Evolutionary conservation across 2,329 filamentous ascomycete species (phyloP).

Genomic region (Colletotrichum nymphaeae): DNA sequence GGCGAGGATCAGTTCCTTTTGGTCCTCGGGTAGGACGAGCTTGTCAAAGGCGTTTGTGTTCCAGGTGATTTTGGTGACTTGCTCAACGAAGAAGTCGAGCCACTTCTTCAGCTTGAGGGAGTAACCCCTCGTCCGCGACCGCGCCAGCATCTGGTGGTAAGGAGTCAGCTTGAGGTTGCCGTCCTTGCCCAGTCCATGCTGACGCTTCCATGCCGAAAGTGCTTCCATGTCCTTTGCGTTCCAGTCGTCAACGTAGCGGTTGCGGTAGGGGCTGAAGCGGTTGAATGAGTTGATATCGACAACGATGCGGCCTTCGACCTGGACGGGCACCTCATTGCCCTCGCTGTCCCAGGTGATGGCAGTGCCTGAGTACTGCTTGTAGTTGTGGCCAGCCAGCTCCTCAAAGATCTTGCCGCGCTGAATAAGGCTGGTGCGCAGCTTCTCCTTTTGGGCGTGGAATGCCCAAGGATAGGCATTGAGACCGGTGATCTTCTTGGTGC

Average conservation of each 20-base stretch:
- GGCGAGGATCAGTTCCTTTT: conserved; percentile 63
- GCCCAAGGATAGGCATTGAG: conserved; percentile 57
- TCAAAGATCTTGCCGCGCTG: conserved; percentile 58
- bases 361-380: conserved; percentile 57
- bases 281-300: conserved; percentile 52
- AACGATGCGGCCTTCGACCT: conserved; percentile 50
- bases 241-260: conserved; percentile 45
- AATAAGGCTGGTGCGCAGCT: conserved; percentile 47
- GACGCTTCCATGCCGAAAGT: conserved; percentile 41
- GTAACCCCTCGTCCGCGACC: conserved; percentile 56
- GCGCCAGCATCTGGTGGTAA: conserved; percentile 47
- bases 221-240: conserved; percentile 45
- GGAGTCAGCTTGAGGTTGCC: conserved; percentile 44
- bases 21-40: conserved; percentile 59
- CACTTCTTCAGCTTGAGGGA: conserved; percentile 59
- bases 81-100: conserved; percentile 61
- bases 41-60: conserved; percentile 60
- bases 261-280: conserved; percentile 46
- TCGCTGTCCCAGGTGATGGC: conserved; percentile 50
- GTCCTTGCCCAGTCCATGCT: conserved; percentile 39
- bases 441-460: conserved; percentile 53
- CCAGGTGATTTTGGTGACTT: conserved; percentile 58
- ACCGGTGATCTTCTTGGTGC: conserved; percentile 55
- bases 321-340: conserved; percentile 40
- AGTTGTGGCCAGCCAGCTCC: conserved; percentile 57